phyloP scores from a whole-genome alignment of 495 filamentous ascomycete genomes.

The Hypoxylon cercidicola region DNA sequence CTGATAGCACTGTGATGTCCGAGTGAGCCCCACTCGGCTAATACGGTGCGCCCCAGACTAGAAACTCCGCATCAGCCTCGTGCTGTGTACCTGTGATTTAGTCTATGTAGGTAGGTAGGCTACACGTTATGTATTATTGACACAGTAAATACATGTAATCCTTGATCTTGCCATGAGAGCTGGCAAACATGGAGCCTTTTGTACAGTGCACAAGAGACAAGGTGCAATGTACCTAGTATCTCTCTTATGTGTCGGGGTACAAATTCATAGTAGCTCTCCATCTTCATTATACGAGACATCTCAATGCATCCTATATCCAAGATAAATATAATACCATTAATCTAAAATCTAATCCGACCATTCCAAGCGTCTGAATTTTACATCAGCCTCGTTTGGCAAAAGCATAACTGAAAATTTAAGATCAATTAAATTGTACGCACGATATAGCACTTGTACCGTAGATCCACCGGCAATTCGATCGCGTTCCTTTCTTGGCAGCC shows the following conservation, averaged over 20 bases:
- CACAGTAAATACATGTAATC: too few relatives aligned
- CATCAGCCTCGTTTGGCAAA: neutral
- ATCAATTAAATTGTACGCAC: neutral
- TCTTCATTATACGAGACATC: too few relatives aligned
- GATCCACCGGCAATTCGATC: slow-evolving; percentile 38
- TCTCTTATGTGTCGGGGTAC: too few relatives aligned
- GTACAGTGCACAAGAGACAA: neutral
- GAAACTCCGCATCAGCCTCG: slow-evolving; percentile 23
- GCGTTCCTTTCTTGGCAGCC: slow-evolving; percentile 27
- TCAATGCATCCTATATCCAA: too few relatives aligned
- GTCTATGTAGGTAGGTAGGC: neutral
- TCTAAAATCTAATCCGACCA: too few relatives aligned
- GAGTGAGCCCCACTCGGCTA: neutral
- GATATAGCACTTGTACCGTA: slow-evolving; percentile 20
- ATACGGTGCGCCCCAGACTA: slow-evolving; percentile 12
- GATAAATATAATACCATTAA: too few relatives aligned
- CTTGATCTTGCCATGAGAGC: neutral
- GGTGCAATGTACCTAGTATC: too few relatives aligned
- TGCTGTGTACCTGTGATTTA: slow-evolving; percentile 5
- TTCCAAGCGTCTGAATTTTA: too few relatives aligned
- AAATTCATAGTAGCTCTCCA: too few relatives aligned
- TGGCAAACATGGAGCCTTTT: neutral
- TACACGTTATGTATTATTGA: neutral
- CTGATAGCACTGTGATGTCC: slow-evolving; percentile 3
- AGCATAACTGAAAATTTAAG: too few relatives aligned